Conservation (phyloP, 345 rosid genomes). For the Arabidopsis arenosa region DNA sequence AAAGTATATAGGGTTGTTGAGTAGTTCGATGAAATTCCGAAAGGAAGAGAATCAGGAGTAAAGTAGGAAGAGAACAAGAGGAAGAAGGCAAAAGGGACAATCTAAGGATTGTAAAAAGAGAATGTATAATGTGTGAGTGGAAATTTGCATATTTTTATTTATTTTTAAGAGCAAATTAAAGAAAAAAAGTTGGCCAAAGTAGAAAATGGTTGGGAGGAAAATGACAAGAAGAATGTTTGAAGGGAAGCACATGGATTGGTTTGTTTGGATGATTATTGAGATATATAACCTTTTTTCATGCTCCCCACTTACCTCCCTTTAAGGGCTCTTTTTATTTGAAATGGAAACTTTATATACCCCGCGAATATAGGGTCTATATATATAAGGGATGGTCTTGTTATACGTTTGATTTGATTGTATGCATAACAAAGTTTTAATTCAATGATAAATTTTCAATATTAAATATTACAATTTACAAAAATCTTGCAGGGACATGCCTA, state of each 20-base stretch:
- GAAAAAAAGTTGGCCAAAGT: slow-evolving; percentile 53
- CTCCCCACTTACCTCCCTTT: slow-evolving; percentile 42
- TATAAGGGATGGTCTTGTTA: background rate
- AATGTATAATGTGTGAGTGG: slow-evolving; percentile 51
- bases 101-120: slow-evolving; percentile 57
- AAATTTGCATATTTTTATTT: slow-evolving; percentile 27
- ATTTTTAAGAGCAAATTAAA: slow-evolving; percentile 17
- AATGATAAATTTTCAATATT: background rate
- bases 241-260: slow-evolving; percentile 76
- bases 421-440: background rate
- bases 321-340: slow-evolving; percentile 24
- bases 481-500: background rate
- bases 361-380: background rate
- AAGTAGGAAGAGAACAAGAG: slow-evolving; percentile 62
- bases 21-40: slow-evolving; percentile 55
- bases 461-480: background rate
- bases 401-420: background rate
- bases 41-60: slow-evolving; percentile 63
- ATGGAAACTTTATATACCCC: slow-evolving; percentile 7
- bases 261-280: slow-evolving; percentile 75
- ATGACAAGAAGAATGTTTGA: slow-evolving; percentile 63
- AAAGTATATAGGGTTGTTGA: slow-evolving; percentile 41
- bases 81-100: slow-evolving; percentile 56
- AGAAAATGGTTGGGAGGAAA: slow-evolving; percentile 51
- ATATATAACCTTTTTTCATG: slow-evolving; percentile 36